Conservation (phyloP, 2,329 filamentous ascomycete species). For the Fusarium phyllophilum region DNA sequence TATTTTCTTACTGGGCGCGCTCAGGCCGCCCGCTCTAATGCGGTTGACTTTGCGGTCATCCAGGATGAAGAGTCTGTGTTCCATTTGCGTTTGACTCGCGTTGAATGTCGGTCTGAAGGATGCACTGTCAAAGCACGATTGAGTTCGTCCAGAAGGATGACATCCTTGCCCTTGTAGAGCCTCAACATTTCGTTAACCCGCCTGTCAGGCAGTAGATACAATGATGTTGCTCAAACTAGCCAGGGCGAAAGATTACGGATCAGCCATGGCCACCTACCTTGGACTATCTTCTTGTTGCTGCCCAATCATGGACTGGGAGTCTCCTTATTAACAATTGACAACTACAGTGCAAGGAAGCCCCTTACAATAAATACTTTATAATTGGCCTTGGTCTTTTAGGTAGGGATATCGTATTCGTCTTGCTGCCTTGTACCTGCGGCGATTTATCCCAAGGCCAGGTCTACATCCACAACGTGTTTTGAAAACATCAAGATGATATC, state of each 20-base stretch:
- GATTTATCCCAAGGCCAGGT: neutral
- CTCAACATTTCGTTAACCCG: neutral
- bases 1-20: slow-evolving; percentile 13
- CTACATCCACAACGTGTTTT: neutral
- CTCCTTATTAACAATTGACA: neutral
- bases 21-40: slow-evolving; percentile 28
- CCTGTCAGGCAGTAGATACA: neutral
- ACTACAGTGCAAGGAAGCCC: neutral
- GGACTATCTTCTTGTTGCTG: neutral
- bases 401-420: neutral
- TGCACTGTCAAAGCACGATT: neutral
- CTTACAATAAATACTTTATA: neutral
- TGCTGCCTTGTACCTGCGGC: too few relatives aligned
- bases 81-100: slow-evolving; percentile 25
- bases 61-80: neutral
- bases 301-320: neutral
- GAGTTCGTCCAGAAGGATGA: neutral
- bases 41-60: neutral
- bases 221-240: neutral
- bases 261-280: neutral
- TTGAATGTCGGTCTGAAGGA: slow-evolving; percentile 22
- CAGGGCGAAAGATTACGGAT: neutral
- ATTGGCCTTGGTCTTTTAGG: neutral
- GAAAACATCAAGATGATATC: slow-evolving; percentile 4
- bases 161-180: neutral